These are phyloP conservation scores for Puccinia brachypodii DNA, from an alignment of 1,284 basidiomycete species.

Conservation along the genomic window DNA sequence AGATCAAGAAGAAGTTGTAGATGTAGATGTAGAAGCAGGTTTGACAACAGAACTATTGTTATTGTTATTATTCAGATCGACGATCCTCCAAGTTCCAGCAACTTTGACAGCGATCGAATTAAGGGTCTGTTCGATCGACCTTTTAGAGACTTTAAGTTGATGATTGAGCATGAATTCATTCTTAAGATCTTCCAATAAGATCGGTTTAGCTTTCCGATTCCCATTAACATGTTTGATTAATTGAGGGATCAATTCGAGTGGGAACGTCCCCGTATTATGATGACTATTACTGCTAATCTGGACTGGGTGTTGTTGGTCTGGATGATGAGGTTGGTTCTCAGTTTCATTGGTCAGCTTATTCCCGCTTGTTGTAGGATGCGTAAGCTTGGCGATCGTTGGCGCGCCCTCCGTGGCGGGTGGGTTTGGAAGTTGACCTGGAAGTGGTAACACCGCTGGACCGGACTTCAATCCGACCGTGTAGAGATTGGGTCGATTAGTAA, in stretches of 20 bases:
- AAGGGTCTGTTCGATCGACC: conserved; percentile 34
- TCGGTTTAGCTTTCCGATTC: conserved; percentile 24
- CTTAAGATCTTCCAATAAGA: conserved; percentile 34
- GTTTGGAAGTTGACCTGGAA: not conserved
- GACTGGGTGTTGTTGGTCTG: not conserved
- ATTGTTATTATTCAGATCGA: not conserved
- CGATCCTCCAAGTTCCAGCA: conserved; percentile 25
- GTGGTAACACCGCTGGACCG: conserved; percentile 6
- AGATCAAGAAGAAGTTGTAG: no score
- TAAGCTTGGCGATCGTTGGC: not conserved
- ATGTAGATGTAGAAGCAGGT: not conserved
- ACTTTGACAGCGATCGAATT: conserved; percentile 19
- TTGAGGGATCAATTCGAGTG: conserved; percentile 1
- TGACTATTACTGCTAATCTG: not conserved
- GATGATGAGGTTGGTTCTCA: not conserved
- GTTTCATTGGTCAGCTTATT: not conserved
- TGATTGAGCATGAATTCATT: not conserved
- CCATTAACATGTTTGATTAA: conserved; percentile 26
- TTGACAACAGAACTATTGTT: not conserved
- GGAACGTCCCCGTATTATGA: not conserved
- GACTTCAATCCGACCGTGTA: conserved; percentile 1
- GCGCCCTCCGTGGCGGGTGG: no score
- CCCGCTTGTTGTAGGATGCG: not conserved
- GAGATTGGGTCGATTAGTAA: conserved; percentile 5
- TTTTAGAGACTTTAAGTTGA: conserved; percentile 29